phyloP scores from a whole-genome alignment of 2,329 filamentous ascomycete species.

The Neofusicoccum laricinum region DNA sequence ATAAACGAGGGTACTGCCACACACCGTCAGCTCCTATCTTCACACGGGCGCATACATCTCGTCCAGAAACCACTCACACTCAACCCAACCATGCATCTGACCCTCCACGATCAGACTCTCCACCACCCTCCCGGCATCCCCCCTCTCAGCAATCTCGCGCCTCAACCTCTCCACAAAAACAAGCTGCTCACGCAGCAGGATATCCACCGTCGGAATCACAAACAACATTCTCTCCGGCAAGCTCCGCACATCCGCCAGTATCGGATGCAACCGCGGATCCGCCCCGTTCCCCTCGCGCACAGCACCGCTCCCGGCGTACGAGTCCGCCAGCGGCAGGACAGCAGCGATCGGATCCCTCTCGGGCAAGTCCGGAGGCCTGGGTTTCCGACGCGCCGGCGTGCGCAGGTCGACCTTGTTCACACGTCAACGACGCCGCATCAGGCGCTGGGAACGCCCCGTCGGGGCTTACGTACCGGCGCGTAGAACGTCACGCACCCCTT shows the following conservation, averaged over 20 bases:
- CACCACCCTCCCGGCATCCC: slow-evolving; percentile 22
- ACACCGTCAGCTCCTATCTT: neutral
- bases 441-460: too few species aligned
- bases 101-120: slow-evolving; percentile 27
- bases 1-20: slow-evolving; percentile 20
- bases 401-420: slow-evolving; percentile 15
- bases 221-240: slow-evolving; percentile 42
- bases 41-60: neutral
- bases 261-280: slow-evolving; percentile 36
- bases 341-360: neutral
- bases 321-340: slow-evolving; percentile 37
- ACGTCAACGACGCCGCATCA: too few species aligned
- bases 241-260: slow-evolving; percentile 31
- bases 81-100: slow-evolving; percentile 33
- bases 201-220: slow-evolving; percentile 41
- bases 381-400: neutral
- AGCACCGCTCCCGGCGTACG: slow-evolving; percentile 38
- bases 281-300: neutral
- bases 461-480: slow-evolving; percentile 21
- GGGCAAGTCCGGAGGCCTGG: neutral
- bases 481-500: slow-evolving; percentile 38
- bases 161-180: slow-evolving; percentile 37
- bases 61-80: slow-evolving; percentile 20
- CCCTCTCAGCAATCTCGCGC: slow-evolving; percentile 26
- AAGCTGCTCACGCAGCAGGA: slow-evolving; percentile 42